Conservation (phyloP, 768 basidiomycete species). For the Suillus subluteus region DNA sequence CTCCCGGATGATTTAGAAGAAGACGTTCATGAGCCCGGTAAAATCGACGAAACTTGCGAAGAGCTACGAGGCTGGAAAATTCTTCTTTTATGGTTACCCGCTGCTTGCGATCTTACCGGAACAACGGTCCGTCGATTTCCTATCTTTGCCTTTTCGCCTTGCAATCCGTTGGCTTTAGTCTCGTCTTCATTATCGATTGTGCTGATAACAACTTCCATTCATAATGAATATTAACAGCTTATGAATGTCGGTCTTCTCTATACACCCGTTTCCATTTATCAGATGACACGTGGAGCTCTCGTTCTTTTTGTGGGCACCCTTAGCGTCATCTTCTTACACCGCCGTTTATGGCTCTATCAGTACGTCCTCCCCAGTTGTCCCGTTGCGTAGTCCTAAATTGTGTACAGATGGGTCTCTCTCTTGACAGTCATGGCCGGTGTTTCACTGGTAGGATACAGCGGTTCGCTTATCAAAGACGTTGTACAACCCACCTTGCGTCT, state of each 20-base stretch:
- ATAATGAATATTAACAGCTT: constrained; percentile 41
- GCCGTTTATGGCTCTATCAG: constrained; percentile 89
- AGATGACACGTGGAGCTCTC: constrained; percentile 93
- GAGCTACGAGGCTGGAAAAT: constrained; percentile 69
- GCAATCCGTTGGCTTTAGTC: too few relatives aligned
- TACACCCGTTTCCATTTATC: constrained; percentile 96
- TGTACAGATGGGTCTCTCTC: constrained; percentile 82
- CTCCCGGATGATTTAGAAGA: constrained; percentile 56
- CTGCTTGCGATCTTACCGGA: constrained; percentile 86
- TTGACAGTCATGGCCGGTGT: constrained; percentile 87
- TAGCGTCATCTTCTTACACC: constrained; percentile 87
- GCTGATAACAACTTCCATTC: constrained; percentile 14
- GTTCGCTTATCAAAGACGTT: constrained; percentile 82
- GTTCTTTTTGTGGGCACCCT: constrained; percentile 93
- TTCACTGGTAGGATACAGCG: constrained; percentile 83
- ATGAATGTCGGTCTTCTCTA: constrained; percentile 97
- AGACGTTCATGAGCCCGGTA: constrained; percentile 43
- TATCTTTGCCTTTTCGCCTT: background rate
- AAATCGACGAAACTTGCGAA: constrained; percentile 34
- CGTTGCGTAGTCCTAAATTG: constrained; percentile 10
- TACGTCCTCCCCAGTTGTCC: constrained; percentile 34
- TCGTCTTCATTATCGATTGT: too few relatives aligned
- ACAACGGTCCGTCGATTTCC: constrained; percentile 68
- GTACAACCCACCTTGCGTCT: constrained; percentile 24
- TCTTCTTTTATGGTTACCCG: constrained; percentile 85